Conservation (phyloP, 371 early-diverging fungal genomes). For the Mucor sp. region DNA sequence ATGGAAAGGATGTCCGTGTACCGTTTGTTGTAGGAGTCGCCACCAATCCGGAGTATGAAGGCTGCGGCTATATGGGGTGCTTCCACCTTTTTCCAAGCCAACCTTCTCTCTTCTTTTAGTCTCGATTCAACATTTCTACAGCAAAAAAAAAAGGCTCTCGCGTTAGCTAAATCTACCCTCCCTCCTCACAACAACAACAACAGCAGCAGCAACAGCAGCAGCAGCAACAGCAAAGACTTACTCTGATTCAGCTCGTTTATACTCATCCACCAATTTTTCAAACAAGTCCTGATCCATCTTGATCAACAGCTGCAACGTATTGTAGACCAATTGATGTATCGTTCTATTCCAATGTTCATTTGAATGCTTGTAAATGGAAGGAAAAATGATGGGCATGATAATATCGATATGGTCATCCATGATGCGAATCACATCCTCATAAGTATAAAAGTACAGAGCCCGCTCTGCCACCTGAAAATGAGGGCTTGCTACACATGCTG, state of each 20-base stretch:
- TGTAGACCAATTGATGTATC: conserved; percentile 93
- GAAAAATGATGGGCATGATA: conserved; percentile 93
- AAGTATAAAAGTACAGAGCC: conserved; percentile 97
- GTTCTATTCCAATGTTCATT: conserved; percentile 97
- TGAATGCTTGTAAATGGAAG: conserved; percentile 87
- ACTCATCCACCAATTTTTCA: conserved; percentile 84
- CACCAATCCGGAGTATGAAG: no score
- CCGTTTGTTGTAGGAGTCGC: no score
- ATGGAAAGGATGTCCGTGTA: no score
- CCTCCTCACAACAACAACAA: neutral
- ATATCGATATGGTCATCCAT: conserved; percentile 87
- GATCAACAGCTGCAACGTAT: conserved; percentile 91
- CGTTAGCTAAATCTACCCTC: neutral
- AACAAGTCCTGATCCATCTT: conserved; percentile 89
- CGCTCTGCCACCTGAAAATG: conserved; percentile 99
- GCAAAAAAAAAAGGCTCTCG: no score
- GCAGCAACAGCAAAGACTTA: no score
- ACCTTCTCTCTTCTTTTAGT: conserved; percentile 1
- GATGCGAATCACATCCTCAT: conserved; percentile 93
- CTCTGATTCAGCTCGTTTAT: conserved; percentile 55
- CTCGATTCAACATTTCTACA: conserved; percentile 3
- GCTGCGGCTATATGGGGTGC: no score
- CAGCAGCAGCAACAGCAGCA: no score
- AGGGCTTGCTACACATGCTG: conserved; percentile 89
- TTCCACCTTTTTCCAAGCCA: conserved; percentile 11